A percentile compares a stretch with the other conserved stretches of the same genome.
These are phyloP conservation scores for Juncus effusus DNA, from an alignment of 176 grass and related monocot genomes.

Conservation along the genomic window DNA sequence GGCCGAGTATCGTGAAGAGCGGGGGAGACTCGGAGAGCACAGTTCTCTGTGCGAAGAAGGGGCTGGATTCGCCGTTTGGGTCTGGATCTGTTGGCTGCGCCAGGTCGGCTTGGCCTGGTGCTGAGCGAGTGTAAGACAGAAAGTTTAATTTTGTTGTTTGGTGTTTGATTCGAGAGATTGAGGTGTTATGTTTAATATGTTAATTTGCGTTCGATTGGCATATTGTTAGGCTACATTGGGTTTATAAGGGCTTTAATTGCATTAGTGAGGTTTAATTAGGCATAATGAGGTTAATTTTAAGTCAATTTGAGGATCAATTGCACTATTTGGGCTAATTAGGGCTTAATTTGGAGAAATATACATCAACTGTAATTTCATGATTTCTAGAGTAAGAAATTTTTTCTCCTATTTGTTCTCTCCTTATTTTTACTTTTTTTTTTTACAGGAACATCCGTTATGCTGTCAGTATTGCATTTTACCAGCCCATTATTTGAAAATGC, in stretches of 20 bases:
- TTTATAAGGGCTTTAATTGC: too few relatives aligned
- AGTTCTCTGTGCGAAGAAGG: constrained; percentile 58
- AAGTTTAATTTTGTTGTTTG: background rate
- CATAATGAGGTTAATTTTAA: too few relatives aligned
- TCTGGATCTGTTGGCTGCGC: constrained; percentile 36
- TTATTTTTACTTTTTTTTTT: constrained; percentile 7
- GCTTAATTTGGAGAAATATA: too few relatives aligned
- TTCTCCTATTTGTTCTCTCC: too few relatives aligned
- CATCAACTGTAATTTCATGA: too few relatives aligned
- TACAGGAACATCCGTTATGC: constrained; percentile 81
- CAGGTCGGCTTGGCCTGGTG: constrained; percentile 50
- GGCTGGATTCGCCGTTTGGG: constrained; percentile 44
- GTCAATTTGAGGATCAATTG: too few relatives aligned
- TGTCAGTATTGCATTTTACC: constrained; percentile 73
- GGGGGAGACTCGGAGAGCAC: constrained; percentile 39
- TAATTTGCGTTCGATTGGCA: too few relatives aligned
- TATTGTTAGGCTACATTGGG: too few relatives aligned
- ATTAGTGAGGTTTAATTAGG: too few relatives aligned
- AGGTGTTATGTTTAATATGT: background rate
- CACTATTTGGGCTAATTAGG: too few relatives aligned
- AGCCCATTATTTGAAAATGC: constrained; percentile 77
- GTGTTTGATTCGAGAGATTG: background rate
- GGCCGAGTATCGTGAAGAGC: constrained; percentile 44
- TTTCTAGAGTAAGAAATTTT: too few relatives aligned
- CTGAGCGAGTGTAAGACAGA: too few relatives aligned